phyloP scores from a whole-genome alignment of 208 protist genomes.

The Acanthamoeba divionensis region DNA sequence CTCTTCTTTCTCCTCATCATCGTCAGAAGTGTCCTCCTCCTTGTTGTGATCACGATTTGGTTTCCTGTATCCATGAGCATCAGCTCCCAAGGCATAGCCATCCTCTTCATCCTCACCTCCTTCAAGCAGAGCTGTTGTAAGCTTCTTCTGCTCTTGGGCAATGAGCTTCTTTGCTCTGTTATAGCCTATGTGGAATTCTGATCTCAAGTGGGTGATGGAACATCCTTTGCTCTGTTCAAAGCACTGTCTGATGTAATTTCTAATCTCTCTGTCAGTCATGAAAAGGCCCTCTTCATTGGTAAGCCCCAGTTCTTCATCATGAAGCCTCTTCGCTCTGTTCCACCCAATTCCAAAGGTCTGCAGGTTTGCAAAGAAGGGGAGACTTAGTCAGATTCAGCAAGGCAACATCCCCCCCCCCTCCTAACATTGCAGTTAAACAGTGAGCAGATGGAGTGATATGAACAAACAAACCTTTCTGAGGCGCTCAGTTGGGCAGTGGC shows the following conservation, averaged over 20 bases:
- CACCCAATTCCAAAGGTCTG: constrained; percentile 15
- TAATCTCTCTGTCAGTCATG: background rate
- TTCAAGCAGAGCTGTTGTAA: too few relatives aligned
- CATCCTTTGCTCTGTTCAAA: constrained; percentile 7
- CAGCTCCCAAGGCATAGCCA: background rate
- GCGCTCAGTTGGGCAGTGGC: constrained; percentile 11
- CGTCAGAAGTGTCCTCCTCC: background rate
- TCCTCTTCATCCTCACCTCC: too few relatives aligned
- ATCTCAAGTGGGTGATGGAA: too few relatives aligned
- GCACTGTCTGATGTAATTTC: background rate
- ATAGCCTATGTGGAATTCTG: too few relatives aligned
- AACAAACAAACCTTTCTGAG: too few relatives aligned
- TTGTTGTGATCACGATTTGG: constrained; percentile 1
- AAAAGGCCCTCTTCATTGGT: background rate
- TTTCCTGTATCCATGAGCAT: background rate
- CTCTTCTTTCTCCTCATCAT: constrained; percentile 7
- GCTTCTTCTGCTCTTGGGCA: too few relatives aligned
- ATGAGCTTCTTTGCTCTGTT: too few relatives aligned
- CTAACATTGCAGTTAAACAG: too few relatives aligned
- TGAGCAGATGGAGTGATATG: too few relatives aligned
- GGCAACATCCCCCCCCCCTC: too few relatives aligned
- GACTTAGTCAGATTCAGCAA: too few relatives aligned
- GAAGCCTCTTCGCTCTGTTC: background rate
- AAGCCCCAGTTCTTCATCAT: constrained; percentile 35
- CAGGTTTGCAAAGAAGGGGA: too few relatives aligned